phyloP scores from a whole-genome alignment of 2,329 filamentous ascomycete genomes.

The Aspergillus intermedius region DNA sequence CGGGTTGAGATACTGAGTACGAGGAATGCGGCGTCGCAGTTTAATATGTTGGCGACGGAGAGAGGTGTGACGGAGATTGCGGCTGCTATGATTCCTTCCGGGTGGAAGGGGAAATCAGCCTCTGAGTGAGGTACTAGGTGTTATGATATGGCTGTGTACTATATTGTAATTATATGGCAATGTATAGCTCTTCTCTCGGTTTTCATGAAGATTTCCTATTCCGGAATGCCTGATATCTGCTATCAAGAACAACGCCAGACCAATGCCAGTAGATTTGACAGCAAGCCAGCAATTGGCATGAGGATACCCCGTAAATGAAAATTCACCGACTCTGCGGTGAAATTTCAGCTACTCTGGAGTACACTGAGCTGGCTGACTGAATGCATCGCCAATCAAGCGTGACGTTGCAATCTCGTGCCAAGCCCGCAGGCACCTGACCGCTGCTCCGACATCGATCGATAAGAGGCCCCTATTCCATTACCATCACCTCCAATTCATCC shows the following conservation, averaged over 20 bases:
- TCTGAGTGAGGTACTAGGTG: not conserved
- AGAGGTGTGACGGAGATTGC: conserved; percentile 78
- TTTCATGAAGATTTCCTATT: not conserved
- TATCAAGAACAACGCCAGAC: not conserved
- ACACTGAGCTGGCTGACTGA: not conserved
- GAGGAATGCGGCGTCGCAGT: conserved; percentile 86
- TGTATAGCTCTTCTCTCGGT: not conserved
- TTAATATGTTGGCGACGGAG: conserved; percentile 92
- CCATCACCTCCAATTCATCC: not conserved
- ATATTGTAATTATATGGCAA: not conserved
- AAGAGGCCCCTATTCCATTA: not conserved
- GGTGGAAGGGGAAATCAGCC: conserved; percentile 55
- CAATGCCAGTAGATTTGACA: too few relatives aligned
- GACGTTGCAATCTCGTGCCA: not conserved
- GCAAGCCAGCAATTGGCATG: too few relatives aligned
- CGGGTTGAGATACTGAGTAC: conserved; percentile 86
- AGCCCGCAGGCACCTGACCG: not conserved
- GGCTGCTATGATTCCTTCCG: conserved; percentile 78
- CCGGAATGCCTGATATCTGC: not conserved
- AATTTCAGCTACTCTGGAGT: not conserved
- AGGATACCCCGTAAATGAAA: too few relatives aligned
- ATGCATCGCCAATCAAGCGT: not conserved
- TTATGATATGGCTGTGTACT: not conserved
- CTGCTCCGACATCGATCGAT: not conserved
- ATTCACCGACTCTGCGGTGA: too few relatives aligned